These are phyloP conservation scores for Claviceps sorghi DNA, from an alignment of 2,329 filamentous ascomycete genomes.

Conservation along the genomic window DNA sequence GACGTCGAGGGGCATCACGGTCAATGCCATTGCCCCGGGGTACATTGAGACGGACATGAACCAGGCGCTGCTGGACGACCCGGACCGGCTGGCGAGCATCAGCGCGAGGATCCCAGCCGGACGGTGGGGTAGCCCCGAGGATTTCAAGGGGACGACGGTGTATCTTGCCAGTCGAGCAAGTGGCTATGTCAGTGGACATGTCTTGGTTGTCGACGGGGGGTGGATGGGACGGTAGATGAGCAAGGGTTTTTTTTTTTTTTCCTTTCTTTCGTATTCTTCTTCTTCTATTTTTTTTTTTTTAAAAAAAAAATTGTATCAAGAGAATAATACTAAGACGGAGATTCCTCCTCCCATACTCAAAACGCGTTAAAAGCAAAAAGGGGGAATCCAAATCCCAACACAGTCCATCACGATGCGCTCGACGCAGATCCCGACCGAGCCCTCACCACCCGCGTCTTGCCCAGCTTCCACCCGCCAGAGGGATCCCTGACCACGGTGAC, in stretches of 20 bases:
- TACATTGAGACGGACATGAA: slow-evolving; percentile 97
- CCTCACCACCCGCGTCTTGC: slow-evolving; percentile 12
- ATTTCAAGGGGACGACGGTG: slow-evolving; percentile 73
- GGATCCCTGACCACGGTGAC: slow-evolving; percentile 11
- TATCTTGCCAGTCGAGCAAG: slow-evolving; percentile 66
- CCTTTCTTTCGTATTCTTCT: no score
- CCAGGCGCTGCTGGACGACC: slow-evolving; percentile 59
- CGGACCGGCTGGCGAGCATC: slow-evolving; percentile 56
- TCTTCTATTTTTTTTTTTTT: no score
- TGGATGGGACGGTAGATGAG: slow-evolving; percentile 66
- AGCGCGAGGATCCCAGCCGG: slow-evolving; percentile 69
- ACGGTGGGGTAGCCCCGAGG: slow-evolving; percentile 68
- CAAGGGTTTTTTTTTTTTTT: no score
- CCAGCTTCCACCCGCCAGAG: slow-evolving; percentile 9
- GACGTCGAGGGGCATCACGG: slow-evolving; percentile 62
- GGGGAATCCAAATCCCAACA: not conserved
- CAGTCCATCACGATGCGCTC: not conserved
- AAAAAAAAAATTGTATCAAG: not conserved
- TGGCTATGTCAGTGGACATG: slow-evolving; percentile 68
- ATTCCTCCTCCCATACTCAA: no score
- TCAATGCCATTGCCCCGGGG: slow-evolving; percentile 80
- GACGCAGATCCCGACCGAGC: slow-evolving; percentile 8
- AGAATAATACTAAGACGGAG: not conserved
- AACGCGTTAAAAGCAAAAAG: not conserved
- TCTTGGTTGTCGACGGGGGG: slow-evolving; percentile 73